Evolutionary conservation across 208 protist genomes (phyloP).

Genomic region (Novymonas esmeraldas): DNA sequence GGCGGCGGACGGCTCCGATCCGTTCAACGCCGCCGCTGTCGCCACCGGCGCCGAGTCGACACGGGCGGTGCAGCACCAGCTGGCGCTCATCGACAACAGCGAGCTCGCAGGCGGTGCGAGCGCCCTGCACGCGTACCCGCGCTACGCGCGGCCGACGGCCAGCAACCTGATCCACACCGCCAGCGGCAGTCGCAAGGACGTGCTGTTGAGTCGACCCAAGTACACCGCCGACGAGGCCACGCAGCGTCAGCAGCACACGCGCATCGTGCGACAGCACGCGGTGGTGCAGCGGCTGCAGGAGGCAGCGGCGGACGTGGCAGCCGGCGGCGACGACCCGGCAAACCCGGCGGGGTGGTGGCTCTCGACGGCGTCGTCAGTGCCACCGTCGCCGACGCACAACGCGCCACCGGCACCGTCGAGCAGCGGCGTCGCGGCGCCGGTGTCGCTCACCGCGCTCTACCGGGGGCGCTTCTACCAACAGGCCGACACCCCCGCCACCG

Average conservation of each 20-base stretch:
- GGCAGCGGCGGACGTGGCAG: neutral
- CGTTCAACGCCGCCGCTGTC: neutral
- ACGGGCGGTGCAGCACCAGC: constrained; percentile 29
- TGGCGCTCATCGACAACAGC: constrained; percentile 58
- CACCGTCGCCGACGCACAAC: neutral
- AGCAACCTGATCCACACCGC: constrained; percentile 58
- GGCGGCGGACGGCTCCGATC: neutral
- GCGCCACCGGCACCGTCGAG: neutral
- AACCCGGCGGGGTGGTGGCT: too few relatives aligned
- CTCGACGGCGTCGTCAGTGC: neutral
- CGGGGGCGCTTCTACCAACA: constrained; percentile 17
- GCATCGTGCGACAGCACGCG: constrained; percentile 63
- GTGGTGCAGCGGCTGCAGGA: constrained; percentile 39
- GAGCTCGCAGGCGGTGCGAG: constrained; percentile 53
- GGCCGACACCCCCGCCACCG: neutral
- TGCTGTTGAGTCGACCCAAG: constrained; percentile 45
- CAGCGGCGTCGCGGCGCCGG: neutral
- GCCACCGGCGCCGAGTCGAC: neutral
- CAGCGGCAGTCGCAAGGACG: constrained; percentile 39
- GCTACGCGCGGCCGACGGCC: constrained; percentile 69
- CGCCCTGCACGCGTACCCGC: constrained; percentile 33
- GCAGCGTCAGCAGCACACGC: constrained; percentile 43
- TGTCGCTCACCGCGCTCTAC: neutral
- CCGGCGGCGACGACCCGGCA: too few relatives aligned
- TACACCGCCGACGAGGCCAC: constrained; percentile 51